Base-by-base conservation (phyloP, 2,329 filamentous ascomycete genomes). In the Coniochaeta ligniaria region DNA sequence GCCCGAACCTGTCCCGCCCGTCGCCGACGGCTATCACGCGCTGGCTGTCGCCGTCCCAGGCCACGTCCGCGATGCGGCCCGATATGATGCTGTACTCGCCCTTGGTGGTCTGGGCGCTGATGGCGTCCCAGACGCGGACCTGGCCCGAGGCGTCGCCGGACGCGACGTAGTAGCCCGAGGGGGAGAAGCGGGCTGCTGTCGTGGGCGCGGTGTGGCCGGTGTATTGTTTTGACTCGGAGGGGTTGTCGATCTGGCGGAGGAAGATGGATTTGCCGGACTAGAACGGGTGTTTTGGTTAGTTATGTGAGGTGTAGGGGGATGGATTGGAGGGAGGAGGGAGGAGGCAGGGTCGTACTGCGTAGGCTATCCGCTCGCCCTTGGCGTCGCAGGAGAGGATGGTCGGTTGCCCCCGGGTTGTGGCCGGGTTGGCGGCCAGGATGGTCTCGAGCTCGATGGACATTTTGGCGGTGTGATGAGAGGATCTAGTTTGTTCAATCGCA, bases 221-320 rank as follows among this genome's bases (percentile, higher is more conserved):
- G 77, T 98, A 99, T 75, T 99, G 93, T 71, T 90, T 92, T 74
- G 88, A 88, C 64, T 89, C 76, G 66, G 91, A 83, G 59, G 94
- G 94, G 72, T 95, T 80, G 78, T 99, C 94, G 78, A 99, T 96
- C 64, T 88, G 93, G 68, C 95, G 92, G 56, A 99, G 82, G 77
- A 97, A 98, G 76, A 99, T 88, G 63, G 94, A 98, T 81, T 98
- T 98, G 71, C 92, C 93, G 59, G 92, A 94, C 92, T 96, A 67
- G 14, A 58, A 58, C 14, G 35, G 54, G 31, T 17, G 4, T 36
- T 36, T 16, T n/a, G 6, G 50, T 60, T 47, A 62, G 62, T 52
- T 41, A 47, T 22, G 24, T 6, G 41, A 14, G 38, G 28, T 16
- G 33, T 20, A 12, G 58, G 33, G 28, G 59, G 43, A 56, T 7